Conservation (phyloP, 2,329 filamentous ascomycete species). For the Colletotrichum sp. region DNA sequence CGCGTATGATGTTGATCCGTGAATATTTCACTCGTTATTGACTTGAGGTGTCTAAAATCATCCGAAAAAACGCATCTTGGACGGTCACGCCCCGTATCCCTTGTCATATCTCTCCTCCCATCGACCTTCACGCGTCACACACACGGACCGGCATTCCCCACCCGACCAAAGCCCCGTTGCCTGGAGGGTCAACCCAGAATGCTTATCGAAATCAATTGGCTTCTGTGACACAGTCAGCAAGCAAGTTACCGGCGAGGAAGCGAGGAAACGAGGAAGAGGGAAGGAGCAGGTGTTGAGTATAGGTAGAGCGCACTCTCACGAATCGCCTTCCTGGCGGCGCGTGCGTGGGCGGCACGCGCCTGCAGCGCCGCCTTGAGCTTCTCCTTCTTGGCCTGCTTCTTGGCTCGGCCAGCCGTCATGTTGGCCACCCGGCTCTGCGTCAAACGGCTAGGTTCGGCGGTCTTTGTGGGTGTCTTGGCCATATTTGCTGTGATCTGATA, state of each 20-base stretch:
- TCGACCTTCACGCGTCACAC: not conserved
- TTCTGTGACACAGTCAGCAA: not conserved
- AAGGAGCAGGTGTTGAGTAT: not conserved
- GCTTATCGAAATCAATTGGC: not conserved
- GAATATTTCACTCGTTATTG: not conserved
- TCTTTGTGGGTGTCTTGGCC: not conserved
- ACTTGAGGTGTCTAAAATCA: not conserved
- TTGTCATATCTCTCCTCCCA: not conserved
- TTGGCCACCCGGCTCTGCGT: not conserved
- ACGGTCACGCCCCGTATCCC: not conserved
- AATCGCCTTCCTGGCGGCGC: not conserved
- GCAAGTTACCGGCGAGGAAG: not conserved
- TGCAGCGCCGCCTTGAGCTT: not conserved
- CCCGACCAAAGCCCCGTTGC: not conserved
- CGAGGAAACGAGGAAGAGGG: not conserved
- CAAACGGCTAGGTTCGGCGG: not conserved
- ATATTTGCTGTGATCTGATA: not conserved
- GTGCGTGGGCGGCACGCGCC: not conserved
- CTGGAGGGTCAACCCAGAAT: not conserved
- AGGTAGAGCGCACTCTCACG: not conserved
- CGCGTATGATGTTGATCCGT: not conserved
- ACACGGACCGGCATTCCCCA: not conserved
- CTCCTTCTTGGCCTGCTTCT: not conserved
- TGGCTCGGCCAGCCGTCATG: not conserved
- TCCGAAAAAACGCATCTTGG: not conserved